phyloP scores from a whole-genome alignment of 2,329 filamentous ascomycete species.

The Colletotrichum sansevieriae region DNA sequence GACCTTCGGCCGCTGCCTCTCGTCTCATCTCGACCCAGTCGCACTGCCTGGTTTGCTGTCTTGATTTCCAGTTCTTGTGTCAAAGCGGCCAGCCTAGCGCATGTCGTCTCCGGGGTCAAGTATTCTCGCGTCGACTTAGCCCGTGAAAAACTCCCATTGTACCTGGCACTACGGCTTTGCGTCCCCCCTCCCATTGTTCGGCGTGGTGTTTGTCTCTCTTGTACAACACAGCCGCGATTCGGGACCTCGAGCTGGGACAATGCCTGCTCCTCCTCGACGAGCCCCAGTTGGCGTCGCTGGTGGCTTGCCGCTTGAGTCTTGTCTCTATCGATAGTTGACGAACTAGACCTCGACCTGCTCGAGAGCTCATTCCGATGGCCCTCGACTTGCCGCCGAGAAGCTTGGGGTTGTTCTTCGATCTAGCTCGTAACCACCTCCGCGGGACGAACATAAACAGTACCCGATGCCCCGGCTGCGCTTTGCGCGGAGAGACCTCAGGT shows the following conservation, averaged over 20 bases:
- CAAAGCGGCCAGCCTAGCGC: conserved; percentile 31
- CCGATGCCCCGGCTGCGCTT: conserved; percentile 19
- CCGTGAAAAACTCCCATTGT: conserved; percentile 31
- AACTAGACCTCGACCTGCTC: conserved; percentile 27
- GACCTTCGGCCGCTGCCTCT: conserved; percentile 10
- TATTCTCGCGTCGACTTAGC: conserved; percentile 23
- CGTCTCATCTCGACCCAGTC: conserved; percentile 21
- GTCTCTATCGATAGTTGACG: conserved; percentile 17
- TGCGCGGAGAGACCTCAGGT: background rate
- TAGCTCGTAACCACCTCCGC: background rate
- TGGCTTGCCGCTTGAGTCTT: conserved; percentile 34
- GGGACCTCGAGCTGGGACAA: conserved; percentile 20
- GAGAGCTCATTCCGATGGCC: conserved; percentile 2
- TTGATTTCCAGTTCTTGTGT: conserved; percentile 29
- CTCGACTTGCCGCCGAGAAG: background rate
- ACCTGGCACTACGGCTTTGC: conserved; percentile 31
- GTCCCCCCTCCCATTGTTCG: background rate
- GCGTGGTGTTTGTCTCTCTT: conserved; percentile 14
- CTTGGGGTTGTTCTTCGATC: background rate
- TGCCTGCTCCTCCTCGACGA: conserved; percentile 21
- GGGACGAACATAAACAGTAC: conserved; percentile 22
- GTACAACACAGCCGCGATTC: conserved; percentile 22
- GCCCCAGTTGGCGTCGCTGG: conserved; percentile 17
- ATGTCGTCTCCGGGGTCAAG: conserved; percentile 19
- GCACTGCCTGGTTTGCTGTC: background rate